Base-by-base conservation (phyloP, 495 filamentous ascomycete genomes). In the Podospora pseudocomata region DNA sequence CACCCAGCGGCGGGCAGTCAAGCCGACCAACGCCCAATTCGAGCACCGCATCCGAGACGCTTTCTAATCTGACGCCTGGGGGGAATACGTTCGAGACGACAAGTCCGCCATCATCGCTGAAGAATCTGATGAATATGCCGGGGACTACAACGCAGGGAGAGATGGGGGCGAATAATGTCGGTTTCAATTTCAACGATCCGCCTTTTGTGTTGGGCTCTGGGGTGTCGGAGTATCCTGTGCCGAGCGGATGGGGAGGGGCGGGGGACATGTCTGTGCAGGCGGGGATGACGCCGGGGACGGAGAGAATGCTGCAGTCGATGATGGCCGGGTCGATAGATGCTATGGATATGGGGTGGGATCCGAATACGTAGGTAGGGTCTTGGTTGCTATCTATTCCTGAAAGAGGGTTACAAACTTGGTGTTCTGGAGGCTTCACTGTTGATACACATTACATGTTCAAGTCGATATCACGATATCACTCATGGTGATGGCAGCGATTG, bases 21-120 rank as follows among this genome's bases (percentile, higher is more conserved):
- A 81, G 81, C 63, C 75, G 81, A 54, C 82, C 76, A 5, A 86
- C 84, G 20, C 85, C 84, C 5, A 86, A 82, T 66, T 85, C 85
- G n/a, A 82, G 81, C 71, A 80, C 72, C 5, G 77, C 78, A 16
- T 84, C 82, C 1, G 82, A 85, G 5, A 72, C 75, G 64, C 72
- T 75, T 19, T 70, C 76, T 32, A 71, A 74, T 56, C 65, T 74
- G 34, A 68, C 75, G 44, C 77, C 77, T 7, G 76, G 76, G n/a
- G 73, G 77, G n/a, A 77, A 74, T 27, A 83, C 83, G 7, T 85
- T 82, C 67, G 75, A 79, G 19, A 75, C 81, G 9, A 75, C 81
- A 9, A 86, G 80, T 62, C 81, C 84, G 16, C 78, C 77, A 11
- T 62, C 76, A 15, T 75, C 78, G 3, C 75, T 81, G 56, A 77